phyloP scores from a whole-genome alignment of 2,329 filamentous ascomycete species.

The Cryphonectria carpinicola region DNA sequence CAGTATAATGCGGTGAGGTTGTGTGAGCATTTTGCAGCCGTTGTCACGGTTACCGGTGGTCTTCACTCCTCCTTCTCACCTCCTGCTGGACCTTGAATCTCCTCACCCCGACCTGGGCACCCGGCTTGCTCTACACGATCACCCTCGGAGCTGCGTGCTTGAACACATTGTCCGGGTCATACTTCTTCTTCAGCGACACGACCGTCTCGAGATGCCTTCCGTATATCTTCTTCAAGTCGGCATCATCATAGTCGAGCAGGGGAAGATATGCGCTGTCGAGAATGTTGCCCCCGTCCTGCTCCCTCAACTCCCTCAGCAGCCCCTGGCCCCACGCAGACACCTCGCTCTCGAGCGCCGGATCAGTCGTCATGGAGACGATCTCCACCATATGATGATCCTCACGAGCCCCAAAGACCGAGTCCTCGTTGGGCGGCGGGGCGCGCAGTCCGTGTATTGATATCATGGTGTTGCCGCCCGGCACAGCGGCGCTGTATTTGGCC shows the following conservation, averaged over 20 bases:
- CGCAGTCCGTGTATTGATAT: conserved; percentile 18
- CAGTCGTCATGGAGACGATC: conserved; percentile 21
- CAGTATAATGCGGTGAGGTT: neutral
- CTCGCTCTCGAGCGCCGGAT: conserved; percentile 12
- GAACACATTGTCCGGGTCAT: conserved; percentile 43
- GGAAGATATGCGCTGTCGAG: conserved; percentile 39
- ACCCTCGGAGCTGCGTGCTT: conserved; percentile 25
- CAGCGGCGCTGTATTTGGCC: conserved; percentile 8
- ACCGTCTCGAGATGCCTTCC: conserved; percentile 34
- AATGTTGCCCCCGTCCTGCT: conserved; percentile 33
- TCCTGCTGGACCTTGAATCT: neutral
- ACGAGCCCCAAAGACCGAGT: conserved; percentile 15
- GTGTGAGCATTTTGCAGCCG: neutral
- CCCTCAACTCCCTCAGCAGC: conserved; percentile 32
- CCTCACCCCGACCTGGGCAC: neutral
- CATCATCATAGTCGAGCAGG: conserved; percentile 34
- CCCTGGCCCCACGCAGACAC: conserved; percentile 24
- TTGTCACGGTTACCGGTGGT: neutral
- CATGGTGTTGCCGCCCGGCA: conserved; percentile 16
- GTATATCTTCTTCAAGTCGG: conserved; percentile 37
- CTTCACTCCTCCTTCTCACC: neutral
- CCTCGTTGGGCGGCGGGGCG: conserved; percentile 2
- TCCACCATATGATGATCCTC: conserved; percentile 17
- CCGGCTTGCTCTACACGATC: neutral
- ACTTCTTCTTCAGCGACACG: conserved; percentile 38